Evolutionary conservation across 495 filamentous ascomycete species (phyloP).

Genomic region (Penicillium lagena): DNA sequence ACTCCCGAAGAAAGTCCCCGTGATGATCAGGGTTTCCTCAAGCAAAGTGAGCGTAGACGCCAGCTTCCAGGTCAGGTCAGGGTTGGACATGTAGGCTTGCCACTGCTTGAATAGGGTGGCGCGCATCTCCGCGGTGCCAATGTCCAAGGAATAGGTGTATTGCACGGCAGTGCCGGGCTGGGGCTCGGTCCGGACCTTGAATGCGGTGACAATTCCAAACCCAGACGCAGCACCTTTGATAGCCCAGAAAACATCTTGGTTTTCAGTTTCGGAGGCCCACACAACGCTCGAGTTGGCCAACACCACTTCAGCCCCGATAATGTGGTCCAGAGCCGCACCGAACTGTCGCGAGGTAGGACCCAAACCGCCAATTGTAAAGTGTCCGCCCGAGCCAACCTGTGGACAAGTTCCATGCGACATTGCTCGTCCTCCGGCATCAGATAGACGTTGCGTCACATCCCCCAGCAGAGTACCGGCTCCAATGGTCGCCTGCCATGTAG

Average conservation of each 20-base stretch:
- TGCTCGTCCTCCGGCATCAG: constrained; percentile 51
- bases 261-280: constrained; percentile 15
- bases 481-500: constrained; percentile 49
- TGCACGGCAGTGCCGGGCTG: constrained; percentile 18
- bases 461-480: constrained; percentile 56
- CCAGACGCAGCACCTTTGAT: constrained; percentile 29
- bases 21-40: constrained; percentile 15
- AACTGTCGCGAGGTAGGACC: constrained; percentile 52
- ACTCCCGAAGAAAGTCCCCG: constrained; percentile 23
- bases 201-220: constrained; percentile 32
- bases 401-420: constrained; percentile 59
- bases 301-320: constrained; percentile 51
- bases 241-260: constrained; percentile 42
- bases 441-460: constrained; percentile 49
- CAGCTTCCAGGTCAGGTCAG: constrained; percentile 44
- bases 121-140: constrained; percentile 17
- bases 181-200: constrained; percentile 26
- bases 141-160: constrained; percentile 21
- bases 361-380: constrained; percentile 61
- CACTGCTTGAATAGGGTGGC: constrained; percentile 22
- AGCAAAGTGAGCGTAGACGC: constrained; percentile 24
- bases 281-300: constrained; percentile 45
- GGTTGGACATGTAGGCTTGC: constrained; percentile 22
- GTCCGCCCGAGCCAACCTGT: constrained; percentile 60
- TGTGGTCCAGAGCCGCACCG: constrained; percentile 55